phyloP scores from a whole-genome alignment of 371 early-diverging fungal genomes.

The Zancudomyces culisetae region DNA sequence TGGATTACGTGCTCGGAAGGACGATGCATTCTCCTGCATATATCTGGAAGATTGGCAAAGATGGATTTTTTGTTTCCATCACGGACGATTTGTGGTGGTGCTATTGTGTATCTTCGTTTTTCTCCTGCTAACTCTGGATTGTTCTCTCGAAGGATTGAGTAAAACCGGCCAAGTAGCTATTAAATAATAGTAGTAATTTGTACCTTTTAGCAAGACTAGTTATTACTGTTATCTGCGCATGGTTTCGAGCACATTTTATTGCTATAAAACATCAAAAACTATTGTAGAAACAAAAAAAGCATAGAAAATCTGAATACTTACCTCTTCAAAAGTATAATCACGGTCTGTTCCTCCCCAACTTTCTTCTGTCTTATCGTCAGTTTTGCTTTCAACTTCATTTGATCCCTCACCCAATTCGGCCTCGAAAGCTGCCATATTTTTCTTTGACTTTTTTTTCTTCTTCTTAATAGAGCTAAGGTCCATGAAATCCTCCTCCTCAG shows the following conservation, averaged over 20 bases:
- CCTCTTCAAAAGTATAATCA: slow-evolving; percentile 87
- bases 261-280: not conserved
- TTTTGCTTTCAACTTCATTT: slow-evolving; percentile 17
- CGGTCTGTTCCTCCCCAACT: slow-evolving; percentile 75
- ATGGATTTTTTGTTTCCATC: slow-evolving; percentile 93
- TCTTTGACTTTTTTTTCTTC: slow-evolving; percentile 75
- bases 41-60: slow-evolving; percentile 89
- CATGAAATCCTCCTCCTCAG: slow-evolving; percentile 34
- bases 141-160: slow-evolving; percentile 75
- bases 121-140: slow-evolving; percentile 89
- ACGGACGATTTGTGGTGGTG: slow-evolving; percentile 75
- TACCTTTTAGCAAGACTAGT: no score
- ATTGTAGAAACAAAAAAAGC: not conserved
- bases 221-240: no score
- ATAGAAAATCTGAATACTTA: slow-evolving; percentile 12
- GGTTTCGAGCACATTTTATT: not conserved
- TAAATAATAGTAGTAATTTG: no score
- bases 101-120: slow-evolving; percentile 80
- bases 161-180: slow-evolving; percentile 79
- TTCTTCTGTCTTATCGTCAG: slow-evolving; percentile 35
- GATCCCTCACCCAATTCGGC: slow-evolving; percentile 41
- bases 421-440: slow-evolving; percentile 59
- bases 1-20: slow-evolving; percentile 93
- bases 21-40: slow-evolving; percentile 79
- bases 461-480: slow-evolving; percentile 72